These are phyloP conservation scores for Aspergillus sp. DNA, from an alignment of 2,329 filamentous ascomycete genomes.

Conservation along the genomic window DNA sequence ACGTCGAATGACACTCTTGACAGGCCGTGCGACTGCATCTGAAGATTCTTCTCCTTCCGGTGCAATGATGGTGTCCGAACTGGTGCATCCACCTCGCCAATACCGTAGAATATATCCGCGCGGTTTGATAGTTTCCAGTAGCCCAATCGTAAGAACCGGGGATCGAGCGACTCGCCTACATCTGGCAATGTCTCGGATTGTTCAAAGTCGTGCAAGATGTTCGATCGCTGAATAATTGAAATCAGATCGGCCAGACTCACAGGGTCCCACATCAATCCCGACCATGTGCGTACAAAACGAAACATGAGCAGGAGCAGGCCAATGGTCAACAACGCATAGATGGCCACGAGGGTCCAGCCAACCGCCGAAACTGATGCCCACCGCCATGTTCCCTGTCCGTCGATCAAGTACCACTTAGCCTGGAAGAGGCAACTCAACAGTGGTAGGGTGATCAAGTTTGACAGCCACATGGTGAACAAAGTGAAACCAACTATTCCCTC, in stretches of 20 bases:
- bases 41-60: slow-evolving; percentile 31
- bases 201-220: slow-evolving; percentile 71
- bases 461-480: slow-evolving; percentile 72
- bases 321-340: slow-evolving; percentile 69
- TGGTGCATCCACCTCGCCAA: slow-evolving; percentile 65
- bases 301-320: slow-evolving; percentile 61
- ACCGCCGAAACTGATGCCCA: slow-evolving; percentile 80
- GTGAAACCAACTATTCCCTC: slow-evolving; percentile 68
- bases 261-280: slow-evolving; percentile 83
- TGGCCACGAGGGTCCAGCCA: slow-evolving; percentile 72
- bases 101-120: slow-evolving; percentile 73
- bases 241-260: slow-evolving; percentile 79
- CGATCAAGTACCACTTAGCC: slow-evolving; percentile 62
- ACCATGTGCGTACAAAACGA: slow-evolving; percentile 67
- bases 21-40: slow-evolving; percentile 36
- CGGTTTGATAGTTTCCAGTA: slow-evolving; percentile 76
- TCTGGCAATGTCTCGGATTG: slow-evolving; percentile 63
- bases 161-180: slow-evolving; percentile 53
- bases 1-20: slow-evolving; percentile 38
- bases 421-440: slow-evolving; percentile 77
- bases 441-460: slow-evolving; percentile 73
- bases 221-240: slow-evolving; percentile 75
- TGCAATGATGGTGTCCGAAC: slow-evolving; percentile 47
- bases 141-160: slow-evolving; percentile 70
- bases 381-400: slow-evolving; percentile 64